Base-by-base conservation (phyloP, 2,329 filamentous ascomycete species). In the Fusarium cyanostomum region DNA sequence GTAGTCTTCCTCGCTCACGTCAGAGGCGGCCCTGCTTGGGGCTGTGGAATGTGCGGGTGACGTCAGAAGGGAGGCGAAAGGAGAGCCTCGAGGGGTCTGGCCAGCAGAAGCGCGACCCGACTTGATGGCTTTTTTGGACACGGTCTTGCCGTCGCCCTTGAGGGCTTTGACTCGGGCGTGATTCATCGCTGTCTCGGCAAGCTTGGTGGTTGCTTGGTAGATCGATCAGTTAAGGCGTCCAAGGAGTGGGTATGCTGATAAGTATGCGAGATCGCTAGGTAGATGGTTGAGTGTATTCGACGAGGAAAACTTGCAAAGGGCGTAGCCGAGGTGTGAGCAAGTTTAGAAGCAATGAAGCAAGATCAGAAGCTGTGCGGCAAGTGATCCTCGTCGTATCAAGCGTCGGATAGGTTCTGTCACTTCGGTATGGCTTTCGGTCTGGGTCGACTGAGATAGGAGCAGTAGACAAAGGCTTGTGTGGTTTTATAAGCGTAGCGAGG, bases 161-260 rank as follows among this genome's bases (percentile, higher is more conserved):
- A 92, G 85, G 46, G 86, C 89, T 75, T 90, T 89, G 72, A 90
- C 88, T 68, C 88, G 81, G 52, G 85, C 80, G 71, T 89, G 86
- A 71, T 84, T 86, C 87, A 90, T 90, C 33, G 43, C 52, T 45
- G 44, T 52, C 28, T 41, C 12, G 13, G 49, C 13, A 18, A 13
- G 15, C 21, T 16, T 34, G 31, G 27, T 18, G 21, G 15, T 28
- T 51, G 15, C 28, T 51, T 13, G 30, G 28, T n/a, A 27, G 31
- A 15, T 43, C n/a, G 33, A 30, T 41, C 11, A 24, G 35, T 33
- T 10, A 24, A 12, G 39, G 33, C 21, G n/a, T 26, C 28, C 38
- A 46, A 41, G 21, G 13, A 15, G 35, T 41, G 44, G 37, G 15
- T 38, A 16, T 38, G 37, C 44, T 28, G 46, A 24, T 38, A 41